These are phyloP conservation scores for Helotiales sp. DNA, from an alignment of 2,329 filamentous ascomycete genomes.

Conservation along the genomic window DNA sequence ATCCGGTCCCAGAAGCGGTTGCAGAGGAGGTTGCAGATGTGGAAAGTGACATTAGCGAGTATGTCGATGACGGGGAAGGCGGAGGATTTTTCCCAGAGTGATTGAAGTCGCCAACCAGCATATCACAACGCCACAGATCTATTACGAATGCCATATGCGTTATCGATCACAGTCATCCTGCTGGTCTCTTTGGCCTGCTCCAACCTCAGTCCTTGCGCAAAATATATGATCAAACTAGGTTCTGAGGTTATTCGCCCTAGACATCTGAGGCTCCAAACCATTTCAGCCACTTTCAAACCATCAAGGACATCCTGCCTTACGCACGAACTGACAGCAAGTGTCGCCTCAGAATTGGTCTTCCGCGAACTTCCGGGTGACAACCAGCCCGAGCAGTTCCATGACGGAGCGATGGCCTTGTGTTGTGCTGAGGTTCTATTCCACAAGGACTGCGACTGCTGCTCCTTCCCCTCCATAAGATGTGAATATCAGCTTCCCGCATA, in stretches of 20 bases:
- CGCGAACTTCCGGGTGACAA: neutral
- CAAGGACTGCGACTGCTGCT: neutral
- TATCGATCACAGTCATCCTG: no score
- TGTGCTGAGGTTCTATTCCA: neutral
- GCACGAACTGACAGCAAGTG: no score
- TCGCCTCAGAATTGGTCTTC: no score
- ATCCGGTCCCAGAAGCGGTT: constrained; percentile 47
- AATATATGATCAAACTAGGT: no score
- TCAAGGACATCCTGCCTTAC: no score
- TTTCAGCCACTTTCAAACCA: no score
- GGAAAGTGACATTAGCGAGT: constrained; percentile 42
- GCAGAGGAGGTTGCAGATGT: constrained; percentile 30
- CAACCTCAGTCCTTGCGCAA: no score
- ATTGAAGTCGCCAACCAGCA: neutral
- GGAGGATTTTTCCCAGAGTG: constrained; percentile 45
- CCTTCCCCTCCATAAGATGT: neutral
- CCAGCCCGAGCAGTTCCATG: neutral
- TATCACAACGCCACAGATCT: no score
- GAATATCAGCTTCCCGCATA: neutral
- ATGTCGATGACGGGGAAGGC: constrained; percentile 40
- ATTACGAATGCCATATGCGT: no score
- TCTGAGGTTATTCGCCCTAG: no score
- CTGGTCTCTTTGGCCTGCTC: no score
- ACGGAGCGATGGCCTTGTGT: neutral
- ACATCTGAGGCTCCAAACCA: no score